Conservation (phyloP, 2,329 filamentous ascomycete genomes). For the Trichoderma arundinaceum region DNA sequence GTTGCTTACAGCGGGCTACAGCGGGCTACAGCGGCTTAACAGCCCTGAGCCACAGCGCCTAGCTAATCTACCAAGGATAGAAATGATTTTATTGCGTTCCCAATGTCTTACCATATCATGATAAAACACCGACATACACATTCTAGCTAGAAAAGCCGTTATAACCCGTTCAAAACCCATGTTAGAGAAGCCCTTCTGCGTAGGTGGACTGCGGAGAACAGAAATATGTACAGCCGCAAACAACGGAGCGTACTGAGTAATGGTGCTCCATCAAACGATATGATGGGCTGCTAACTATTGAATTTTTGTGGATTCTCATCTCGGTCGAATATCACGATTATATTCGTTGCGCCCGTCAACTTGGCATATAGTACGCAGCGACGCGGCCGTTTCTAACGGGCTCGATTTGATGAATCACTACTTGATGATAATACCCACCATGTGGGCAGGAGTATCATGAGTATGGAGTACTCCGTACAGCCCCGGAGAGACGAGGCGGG, state of each 20-base stretch:
- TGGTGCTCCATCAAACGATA: too few species aligned
- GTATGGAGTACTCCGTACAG: neutral
- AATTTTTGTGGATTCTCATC: neutral
- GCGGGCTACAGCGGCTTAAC: too few species aligned
- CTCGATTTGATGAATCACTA: neutral
- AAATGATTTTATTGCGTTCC: too few species aligned
- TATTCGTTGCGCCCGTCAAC: neutral
- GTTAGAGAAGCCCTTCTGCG: neutral
- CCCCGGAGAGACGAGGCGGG: too few species aligned
- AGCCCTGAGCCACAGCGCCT: too few species aligned
- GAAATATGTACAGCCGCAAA: too few species aligned
- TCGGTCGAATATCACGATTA: neutral
- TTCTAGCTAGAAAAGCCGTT: neutral
- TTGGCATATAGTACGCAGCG: neutral
- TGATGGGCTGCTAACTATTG: neutral
- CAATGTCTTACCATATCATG: too few species aligned
- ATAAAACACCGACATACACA: neutral
- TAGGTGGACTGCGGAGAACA: neutral
- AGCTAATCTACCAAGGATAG: too few species aligned
- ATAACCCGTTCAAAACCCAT: too few species aligned
- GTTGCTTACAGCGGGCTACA: too few species aligned
- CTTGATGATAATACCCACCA: neutral
- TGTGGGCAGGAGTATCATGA: neutral
- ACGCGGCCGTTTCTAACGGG: constrained; percentile 6
- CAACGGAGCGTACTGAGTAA: too few species aligned